These are phyloP conservation scores for Colletotrichum limetticola DNA, from an alignment of 2,329 filamentous ascomycete species.

Conservation along the genomic window DNA sequence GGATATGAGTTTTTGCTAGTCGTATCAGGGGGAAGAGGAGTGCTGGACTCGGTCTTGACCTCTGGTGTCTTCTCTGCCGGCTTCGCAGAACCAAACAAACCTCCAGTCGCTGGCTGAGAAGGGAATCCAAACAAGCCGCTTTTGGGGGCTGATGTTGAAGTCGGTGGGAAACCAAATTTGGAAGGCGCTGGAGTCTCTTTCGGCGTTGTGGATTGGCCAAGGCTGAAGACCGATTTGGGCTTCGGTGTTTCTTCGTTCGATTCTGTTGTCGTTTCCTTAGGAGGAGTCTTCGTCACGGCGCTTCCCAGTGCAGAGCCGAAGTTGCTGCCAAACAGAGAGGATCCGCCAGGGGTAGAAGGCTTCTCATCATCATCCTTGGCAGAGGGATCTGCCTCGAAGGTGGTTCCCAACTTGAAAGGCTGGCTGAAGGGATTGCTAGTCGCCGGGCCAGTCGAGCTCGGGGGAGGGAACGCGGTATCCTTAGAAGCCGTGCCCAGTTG, in stretches of 20 bases:
- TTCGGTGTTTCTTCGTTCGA: slow-evolving; percentile 47
- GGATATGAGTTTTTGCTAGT: slow-evolving; percentile 63
- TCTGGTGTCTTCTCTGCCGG: slow-evolving; percentile 35
- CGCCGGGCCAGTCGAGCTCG: slow-evolving; percentile 35
- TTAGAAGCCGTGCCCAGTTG: slow-evolving; percentile 47
- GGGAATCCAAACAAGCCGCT: slow-evolving; percentile 49
- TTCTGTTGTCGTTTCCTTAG: slow-evolving; percentile 67
- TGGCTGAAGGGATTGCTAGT: slow-evolving; percentile 45
- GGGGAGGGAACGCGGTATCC: slow-evolving; percentile 51
- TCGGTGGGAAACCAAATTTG: slow-evolving; percentile 54
- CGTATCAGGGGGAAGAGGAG: slow-evolving; percentile 64
- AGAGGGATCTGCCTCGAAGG: slow-evolving; percentile 73
- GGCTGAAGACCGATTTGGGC: slow-evolving; percentile 42
- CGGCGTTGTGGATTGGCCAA: slow-evolving; percentile 55
- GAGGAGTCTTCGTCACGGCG: slow-evolving; percentile 49
- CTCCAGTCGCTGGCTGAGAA: slow-evolving; percentile 40
- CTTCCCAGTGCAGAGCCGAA: slow-evolving; percentile 70
- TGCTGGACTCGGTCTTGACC: slow-evolving; percentile 39
- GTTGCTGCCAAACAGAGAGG: slow-evolving; percentile 67
- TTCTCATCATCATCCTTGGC: slow-evolving; percentile 69
- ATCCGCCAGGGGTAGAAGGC: slow-evolving; percentile 53
- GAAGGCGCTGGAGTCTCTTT: slow-evolving; percentile 62
- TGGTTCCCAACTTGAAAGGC: slow-evolving; percentile 74
- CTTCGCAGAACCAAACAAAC: slow-evolving; percentile 41
- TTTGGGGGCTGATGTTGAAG: slow-evolving; percentile 33